phyloP scores from a whole-genome alignment of 768 basidiomycete species.

The Auricularia cornea region DNA sequence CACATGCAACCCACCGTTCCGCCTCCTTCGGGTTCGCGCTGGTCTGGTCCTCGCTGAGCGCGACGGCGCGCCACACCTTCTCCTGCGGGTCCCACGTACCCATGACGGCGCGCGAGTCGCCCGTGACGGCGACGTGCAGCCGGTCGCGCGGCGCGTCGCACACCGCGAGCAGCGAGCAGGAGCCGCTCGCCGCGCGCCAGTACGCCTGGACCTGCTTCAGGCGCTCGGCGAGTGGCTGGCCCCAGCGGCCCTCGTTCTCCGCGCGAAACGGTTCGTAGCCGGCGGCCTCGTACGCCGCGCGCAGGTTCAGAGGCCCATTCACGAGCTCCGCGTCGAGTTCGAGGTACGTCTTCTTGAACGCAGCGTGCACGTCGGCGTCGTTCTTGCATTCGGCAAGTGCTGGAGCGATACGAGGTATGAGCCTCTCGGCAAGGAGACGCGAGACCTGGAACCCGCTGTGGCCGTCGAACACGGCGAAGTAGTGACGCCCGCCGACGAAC shows the following conservation, averaged over 20 bases:
- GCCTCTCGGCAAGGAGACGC: constrained; percentile 66
- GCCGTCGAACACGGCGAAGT: constrained; percentile 83
- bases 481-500: background rate
- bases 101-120: constrained; percentile 42
- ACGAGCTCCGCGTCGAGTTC: constrained; percentile 81
- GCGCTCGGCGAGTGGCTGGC: constrained; percentile 14
- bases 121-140: constrained; percentile 36
- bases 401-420: constrained; percentile 76
- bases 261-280: constrained; percentile 32
- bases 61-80: constrained; percentile 32
- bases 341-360: constrained; percentile 69
- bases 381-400: constrained; percentile 50
- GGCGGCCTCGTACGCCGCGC: background rate
- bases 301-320: constrained; percentile 61
- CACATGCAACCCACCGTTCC: constrained; percentile 11
- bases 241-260: constrained; percentile 17
- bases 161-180: constrained; percentile 38
- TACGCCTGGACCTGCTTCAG: background rate
- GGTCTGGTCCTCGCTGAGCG: constrained; percentile 32
- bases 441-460: constrained; percentile 83
- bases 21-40: constrained; percentile 26
- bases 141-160: constrained; percentile 33
- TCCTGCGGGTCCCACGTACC: constrained; percentile 29
- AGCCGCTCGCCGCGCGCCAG: constrained; percentile 27
- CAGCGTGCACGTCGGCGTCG: constrained; percentile 25